Evolutionary conservation across 2,329 filamentous ascomycete genomes (phyloP).

Genomic region (Thielaviopsis euricoi): DNA sequence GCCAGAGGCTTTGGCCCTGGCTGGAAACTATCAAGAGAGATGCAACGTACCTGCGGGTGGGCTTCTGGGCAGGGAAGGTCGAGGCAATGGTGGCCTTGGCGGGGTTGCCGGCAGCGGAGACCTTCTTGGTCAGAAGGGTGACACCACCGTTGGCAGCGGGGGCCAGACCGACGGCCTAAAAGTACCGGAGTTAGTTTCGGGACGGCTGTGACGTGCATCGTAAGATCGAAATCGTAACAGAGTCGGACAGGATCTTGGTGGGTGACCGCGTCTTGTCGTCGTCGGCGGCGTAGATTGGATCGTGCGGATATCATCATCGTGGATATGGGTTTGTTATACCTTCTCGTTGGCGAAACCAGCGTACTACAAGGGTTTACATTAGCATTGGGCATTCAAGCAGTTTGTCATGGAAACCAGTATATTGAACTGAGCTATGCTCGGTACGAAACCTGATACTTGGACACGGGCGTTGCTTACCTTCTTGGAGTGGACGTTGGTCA

Average conservation of each 20-base stretch:
- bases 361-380: conserved; percentile 39
- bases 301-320: not conserved
- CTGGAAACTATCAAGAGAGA: not conserved
- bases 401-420: not conserved
- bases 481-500: conserved; percentile 78
- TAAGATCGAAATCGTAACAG: not conserved
- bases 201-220: not conserved
- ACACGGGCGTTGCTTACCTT: conserved; percentile 44
- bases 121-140: conserved; percentile 72
- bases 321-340: conserved; percentile 33
- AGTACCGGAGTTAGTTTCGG: conserved; percentile 4
- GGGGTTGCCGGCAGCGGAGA: conserved; percentile 55
- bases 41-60: conserved; percentile 45
- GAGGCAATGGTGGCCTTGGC: conserved; percentile 46
- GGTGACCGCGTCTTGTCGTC: not conserved
- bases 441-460: not conserved
- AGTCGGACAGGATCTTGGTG: no score
- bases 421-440: not conserved
- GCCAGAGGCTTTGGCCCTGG: no score
- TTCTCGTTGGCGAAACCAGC: conserved; percentile 88
- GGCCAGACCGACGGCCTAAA: conserved; percentile 69
- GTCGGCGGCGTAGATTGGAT: not conserved
- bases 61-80: conserved; percentile 55
- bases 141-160: conserved; percentile 64
- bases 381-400: conserved; percentile 16